Conservation (phyloP, 371 early-diverging fungal species). For the Blakeslea trispora region DNA sequence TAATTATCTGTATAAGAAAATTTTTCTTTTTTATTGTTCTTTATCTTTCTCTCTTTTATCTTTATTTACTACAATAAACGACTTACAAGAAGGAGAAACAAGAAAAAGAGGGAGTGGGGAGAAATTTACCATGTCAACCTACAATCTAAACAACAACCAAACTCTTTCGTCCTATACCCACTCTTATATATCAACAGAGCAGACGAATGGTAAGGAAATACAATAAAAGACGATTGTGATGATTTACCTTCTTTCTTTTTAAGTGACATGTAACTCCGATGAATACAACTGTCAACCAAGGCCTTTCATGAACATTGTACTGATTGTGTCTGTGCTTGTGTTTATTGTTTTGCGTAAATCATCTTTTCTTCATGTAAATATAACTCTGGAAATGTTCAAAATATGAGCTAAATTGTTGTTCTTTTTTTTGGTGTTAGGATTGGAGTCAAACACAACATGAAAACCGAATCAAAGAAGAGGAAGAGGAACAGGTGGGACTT, state of each 20-base stretch:
- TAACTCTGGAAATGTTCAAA: not conserved
- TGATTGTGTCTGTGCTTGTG: constrained; percentile 10
- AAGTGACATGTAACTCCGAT: no score
- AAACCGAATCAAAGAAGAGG: constrained; percentile 1
- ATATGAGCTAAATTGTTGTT: no score
- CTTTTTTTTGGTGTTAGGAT: no score
- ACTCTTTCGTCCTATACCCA: not conserved
- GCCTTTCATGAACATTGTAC: constrained; percentile 12
- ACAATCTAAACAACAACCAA: not conserved
- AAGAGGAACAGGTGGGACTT: constrained; percentile 17
- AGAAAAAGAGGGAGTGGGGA: no score
- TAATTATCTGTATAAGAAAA: no score
- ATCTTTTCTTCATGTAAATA: constrained; percentile 9
- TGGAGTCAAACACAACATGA: constrained; percentile 6
- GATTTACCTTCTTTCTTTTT: no score
- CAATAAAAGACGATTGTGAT: no score
- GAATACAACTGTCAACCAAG: constrained; percentile 12
- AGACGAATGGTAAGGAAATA: not conserved
- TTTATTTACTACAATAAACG: no score
- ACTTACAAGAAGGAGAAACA: no score
- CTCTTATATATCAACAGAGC: not conserved
- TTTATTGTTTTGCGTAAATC: constrained; percentile 11
- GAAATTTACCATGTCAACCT: no score
- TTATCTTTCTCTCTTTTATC: no score
- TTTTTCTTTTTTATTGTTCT: no score